Evolutionary conservation across 164 flowering plant species (phyloP).

Genomic region (Nymphaea colorata): DNA sequence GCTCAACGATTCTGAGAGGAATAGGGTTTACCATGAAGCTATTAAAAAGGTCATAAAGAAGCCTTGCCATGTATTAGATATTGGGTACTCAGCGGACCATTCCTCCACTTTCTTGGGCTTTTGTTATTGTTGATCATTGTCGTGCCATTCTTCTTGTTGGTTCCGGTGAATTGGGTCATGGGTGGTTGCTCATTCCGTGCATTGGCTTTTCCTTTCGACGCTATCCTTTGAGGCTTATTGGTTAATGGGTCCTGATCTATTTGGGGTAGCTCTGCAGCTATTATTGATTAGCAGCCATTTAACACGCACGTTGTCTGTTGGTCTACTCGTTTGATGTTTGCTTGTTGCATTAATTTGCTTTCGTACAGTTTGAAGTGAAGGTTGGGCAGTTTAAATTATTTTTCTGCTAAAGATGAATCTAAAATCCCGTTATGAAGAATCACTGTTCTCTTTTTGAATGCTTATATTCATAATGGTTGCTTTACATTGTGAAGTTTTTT

Average conservation of each 20-base stretch:
- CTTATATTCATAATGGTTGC: not conserved
- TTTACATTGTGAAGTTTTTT: not conserved
- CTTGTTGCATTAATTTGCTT: not conserved
- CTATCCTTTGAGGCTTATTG: too few relatives aligned
- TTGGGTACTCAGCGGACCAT: constrained; percentile 42
- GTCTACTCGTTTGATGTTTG: not conserved
- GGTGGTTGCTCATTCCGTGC: not conserved
- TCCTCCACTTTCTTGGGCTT: not conserved
- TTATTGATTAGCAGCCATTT: too few relatives aligned
- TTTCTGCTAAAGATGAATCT: too few relatives aligned
- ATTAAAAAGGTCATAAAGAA: constrained; percentile 53
- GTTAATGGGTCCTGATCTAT: too few relatives aligned
- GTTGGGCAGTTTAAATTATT: not conserved
- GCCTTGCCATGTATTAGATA: constrained; percentile 87
- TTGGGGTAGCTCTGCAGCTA: too few relatives aligned
- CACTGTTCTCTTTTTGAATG: not conserved
- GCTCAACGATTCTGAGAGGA: constrained; percentile 82
- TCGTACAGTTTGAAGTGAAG: not conserved
- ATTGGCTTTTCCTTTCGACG: too few relatives aligned
- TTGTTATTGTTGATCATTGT: not conserved
- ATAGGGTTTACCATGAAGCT: constrained; percentile 57
- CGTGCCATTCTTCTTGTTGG: not conserved
- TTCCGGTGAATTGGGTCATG: not conserved
- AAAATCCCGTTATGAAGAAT: too few relatives aligned
- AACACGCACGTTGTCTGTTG: too few relatives aligned